Evolutionary conservation across 1,284 basidiomycete species (phyloP), one percentile per base, ranked within the genome.

Genomic region (Cutaneotrichosporon sp.): DNA sequence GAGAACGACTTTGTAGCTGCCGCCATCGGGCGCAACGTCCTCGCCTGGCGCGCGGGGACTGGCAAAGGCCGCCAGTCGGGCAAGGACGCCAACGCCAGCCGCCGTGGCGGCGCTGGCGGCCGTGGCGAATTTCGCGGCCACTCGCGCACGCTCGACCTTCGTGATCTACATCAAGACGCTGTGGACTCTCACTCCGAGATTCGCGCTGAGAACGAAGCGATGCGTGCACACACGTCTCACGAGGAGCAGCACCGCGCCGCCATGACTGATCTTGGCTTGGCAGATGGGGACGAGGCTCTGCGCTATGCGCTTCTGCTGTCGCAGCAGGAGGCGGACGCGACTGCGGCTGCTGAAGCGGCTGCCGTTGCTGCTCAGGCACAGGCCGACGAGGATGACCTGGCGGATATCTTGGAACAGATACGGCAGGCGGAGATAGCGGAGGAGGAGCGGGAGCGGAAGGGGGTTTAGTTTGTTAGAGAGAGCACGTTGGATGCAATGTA

Each of bases 1-100:
- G 71, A 72, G 44, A 68, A 72, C 43, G 73, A 75, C 50, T 55
- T 74, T 33, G 49, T 74, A 25, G 64, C 72, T 1, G 72, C 71
- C 1, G 58, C 59, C 22, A 64, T 75, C 16, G 73, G 73, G 5
- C 47, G 65, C 14, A 67, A 63, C 22, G 65, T 75, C 4, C 62
- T 72, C 29, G 65, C 65, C 10, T 75, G 73, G 73, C 56, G 65
- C 16, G 71, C 73, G 1, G 71, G 71, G 4, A 64, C 57, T 3
- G 62, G 62, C 5, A 75, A 71, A 55, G 63, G 66, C 8, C 59
- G 66, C 14, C 54, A 67, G 27, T 54, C 52, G 6, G 65, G 65
- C 16, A 67, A 65, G 48, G 61, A 65, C 41, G 22, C 34, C n/a
- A 44, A 32, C 4, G 39, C 16, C 31, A 35, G 38, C 53, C 62